phyloP scores from a whole-genome alignment of 768 basidiomycete species.

The Heimioporus sp. region DNA sequence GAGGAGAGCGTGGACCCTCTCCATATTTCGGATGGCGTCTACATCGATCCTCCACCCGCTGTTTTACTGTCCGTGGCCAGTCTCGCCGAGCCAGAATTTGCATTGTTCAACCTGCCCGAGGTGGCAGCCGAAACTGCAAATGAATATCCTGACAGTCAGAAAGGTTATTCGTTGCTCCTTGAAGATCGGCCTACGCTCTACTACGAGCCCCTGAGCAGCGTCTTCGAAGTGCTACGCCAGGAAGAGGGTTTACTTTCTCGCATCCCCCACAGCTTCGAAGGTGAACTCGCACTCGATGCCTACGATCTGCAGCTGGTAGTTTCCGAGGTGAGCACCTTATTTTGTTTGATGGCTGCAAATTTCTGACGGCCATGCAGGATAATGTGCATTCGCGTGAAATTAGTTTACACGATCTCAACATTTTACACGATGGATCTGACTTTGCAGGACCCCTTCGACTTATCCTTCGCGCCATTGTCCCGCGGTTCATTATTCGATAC shows the following conservation, averaged over 20 bases:
- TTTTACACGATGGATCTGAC: constrained; percentile 64
- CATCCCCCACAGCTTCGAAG: constrained; percentile 47
- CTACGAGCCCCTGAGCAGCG: constrained; percentile 67
- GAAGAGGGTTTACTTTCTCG: constrained; percentile 49
- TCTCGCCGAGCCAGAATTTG: constrained; percentile 41
- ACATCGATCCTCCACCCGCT: constrained; percentile 73
- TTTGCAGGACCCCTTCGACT: constrained; percentile 63
- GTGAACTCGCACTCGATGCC: constrained; percentile 70
- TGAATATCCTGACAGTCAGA: constrained; percentile 15
- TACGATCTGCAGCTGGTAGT: constrained; percentile 62
- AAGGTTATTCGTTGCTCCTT: constrained; percentile 46
- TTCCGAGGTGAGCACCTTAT: constrained; percentile 51
- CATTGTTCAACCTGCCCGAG: constrained; percentile 56
- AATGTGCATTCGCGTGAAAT: constrained; percentile 67
- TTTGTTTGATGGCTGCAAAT: neutral
- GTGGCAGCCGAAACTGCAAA: constrained; percentile 23
- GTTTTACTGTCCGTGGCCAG: constrained; percentile 50
- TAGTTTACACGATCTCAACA: constrained; percentile 69
- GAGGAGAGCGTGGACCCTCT: constrained; percentile 42
- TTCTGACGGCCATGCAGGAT: constrained; percentile 45
- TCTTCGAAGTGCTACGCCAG: constrained; percentile 71
- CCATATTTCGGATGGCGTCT: constrained; percentile 64
- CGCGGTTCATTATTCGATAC: constrained; percentile 69
- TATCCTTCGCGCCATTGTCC: constrained; percentile 42
- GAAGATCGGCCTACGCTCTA: constrained; percentile 67